Percentiles rank a stretch among this genome's conserved stretches.
phyloP scores from a whole-genome alignment of 495 filamentous ascomycete genomes.

The Lasiosphaeria hispida region DNA sequence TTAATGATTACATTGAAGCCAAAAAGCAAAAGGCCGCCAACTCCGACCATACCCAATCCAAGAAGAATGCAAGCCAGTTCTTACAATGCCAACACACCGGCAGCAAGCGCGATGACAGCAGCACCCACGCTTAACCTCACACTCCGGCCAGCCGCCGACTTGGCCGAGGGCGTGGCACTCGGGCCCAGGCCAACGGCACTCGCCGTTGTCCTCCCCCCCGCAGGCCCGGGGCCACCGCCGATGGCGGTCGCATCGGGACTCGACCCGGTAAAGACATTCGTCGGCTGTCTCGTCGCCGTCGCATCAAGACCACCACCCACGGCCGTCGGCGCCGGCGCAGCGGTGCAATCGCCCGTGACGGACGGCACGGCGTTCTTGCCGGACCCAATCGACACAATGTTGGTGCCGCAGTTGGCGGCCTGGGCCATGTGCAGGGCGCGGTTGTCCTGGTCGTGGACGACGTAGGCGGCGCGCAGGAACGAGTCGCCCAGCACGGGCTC shows the following conservation, averaged over 20 bases:
- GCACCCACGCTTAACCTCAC: too few relatives aligned
- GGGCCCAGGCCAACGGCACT: too few relatives aligned
- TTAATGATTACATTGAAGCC: too few relatives aligned
- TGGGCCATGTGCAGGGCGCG: conserved; percentile 35
- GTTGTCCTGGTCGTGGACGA: conserved; percentile 39
- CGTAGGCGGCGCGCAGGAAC: conserved; percentile 35
- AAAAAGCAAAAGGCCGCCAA: too few relatives aligned
- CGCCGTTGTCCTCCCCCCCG: neutral
- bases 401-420: conserved; percentile 33
- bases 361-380: conserved; percentile 18
- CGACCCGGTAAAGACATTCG: conserved; percentile 6
- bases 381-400: conserved; percentile 22
- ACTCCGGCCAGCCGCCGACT: too few relatives aligned
- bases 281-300: conserved; percentile 4
- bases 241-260: conserved; percentile 3
- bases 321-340: neutral
- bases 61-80: too few relatives aligned
- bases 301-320: conserved; percentile 7
- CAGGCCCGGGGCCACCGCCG: conserved; percentile 12
- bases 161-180: too few relatives aligned
- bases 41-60: too few relatives aligned
- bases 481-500: conserved; percentile 32
- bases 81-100: too few relatives aligned
- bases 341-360: conserved; percentile 9
- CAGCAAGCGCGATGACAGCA: too few relatives aligned